Conservation (phyloP, 768 basidiomycete genomes). For the Krasilnikovozyma curviuscula region DNA sequence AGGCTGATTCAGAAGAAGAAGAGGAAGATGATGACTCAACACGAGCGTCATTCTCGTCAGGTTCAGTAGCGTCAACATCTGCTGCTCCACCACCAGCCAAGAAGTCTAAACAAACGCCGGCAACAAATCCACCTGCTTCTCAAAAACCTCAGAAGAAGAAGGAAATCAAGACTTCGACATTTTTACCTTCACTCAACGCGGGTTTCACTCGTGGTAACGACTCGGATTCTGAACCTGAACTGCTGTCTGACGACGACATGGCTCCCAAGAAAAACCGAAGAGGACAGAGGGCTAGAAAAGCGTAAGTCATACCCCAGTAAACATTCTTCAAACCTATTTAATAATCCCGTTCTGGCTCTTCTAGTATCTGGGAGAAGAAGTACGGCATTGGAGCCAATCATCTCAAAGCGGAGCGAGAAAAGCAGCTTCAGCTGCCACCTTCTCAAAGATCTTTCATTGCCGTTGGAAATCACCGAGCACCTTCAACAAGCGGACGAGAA, state of each 20-base stretch:
- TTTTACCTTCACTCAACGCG: constrained; percentile 70
- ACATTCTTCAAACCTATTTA: neutral
- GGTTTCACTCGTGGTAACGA: constrained; percentile 67
- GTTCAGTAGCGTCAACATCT: constrained; percentile 1
- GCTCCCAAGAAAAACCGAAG: constrained; percentile 64
- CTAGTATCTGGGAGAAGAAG: constrained; percentile 95
- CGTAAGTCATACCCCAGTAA: constrained; percentile 41
- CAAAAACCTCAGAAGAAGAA: constrained; percentile 14
- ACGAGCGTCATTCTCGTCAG: constrained; percentile 7
- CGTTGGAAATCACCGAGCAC: no score
- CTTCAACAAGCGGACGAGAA: no score
- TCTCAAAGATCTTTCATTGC: no score
- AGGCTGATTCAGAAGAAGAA: constrained; percentile 6
- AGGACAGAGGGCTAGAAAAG: constrained; percentile 80
- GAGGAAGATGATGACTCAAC: constrained; percentile 4
- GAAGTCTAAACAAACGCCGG: constrained; percentile 1
- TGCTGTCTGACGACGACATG: constrained; percentile 35
- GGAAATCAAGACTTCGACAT: constrained; percentile 37
- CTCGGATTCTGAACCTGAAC: constrained; percentile 54
- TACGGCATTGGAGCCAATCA: constrained; percentile 82
- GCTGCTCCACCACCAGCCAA: neutral
- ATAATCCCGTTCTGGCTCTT: neutral
- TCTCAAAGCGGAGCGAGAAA: constrained; percentile 41
- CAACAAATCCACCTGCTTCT: neutral
- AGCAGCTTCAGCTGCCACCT: no score